A percentile compares a stretch with the other conserved stretches of the same genome.
These are phyloP conservation scores for Dissophora ornata DNA, from an alignment of 192 early-diverging fungal genomes.

Conservation along the genomic window DNA sequence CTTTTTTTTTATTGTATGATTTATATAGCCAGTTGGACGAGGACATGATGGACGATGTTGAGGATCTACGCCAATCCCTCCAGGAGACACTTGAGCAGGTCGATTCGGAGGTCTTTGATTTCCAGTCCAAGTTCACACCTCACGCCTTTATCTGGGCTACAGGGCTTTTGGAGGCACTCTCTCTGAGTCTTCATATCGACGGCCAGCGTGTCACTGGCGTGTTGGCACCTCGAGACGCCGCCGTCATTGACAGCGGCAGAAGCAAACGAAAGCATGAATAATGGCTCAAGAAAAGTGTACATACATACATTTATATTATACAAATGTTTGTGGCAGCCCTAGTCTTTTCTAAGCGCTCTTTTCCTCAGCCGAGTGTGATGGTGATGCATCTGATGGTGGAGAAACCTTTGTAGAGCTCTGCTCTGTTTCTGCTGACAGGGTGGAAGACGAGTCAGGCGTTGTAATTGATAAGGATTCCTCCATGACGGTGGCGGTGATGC, in stretches of 20 bases:
- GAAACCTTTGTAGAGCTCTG: neutral
- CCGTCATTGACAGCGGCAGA: neutral
- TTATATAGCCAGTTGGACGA: constrained; percentile 32
- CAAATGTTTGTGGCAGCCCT: too few relatives aligned
- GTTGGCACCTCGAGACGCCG: constrained; percentile 8
- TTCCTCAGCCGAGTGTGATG: neutral
- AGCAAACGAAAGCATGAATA: constrained; percentile 8
- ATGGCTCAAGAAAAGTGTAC: neutral
- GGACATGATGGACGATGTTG: constrained; percentile 37
- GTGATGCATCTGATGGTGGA: neutral
- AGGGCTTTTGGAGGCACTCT: constrained; percentile 25
- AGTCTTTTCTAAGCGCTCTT: neutral
- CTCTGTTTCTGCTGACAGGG: neutral
- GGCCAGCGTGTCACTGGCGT: constrained; percentile 18
- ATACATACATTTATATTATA: neutral
- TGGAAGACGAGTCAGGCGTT: neutral
- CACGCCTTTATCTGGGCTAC: constrained; percentile 42
- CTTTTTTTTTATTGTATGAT: neutral
- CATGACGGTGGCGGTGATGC: too few relatives aligned
- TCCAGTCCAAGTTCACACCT: constrained; percentile 18
- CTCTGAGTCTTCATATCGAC: constrained; percentile 29
- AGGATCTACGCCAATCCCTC: constrained; percentile 27
- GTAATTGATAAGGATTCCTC: constrained; percentile 9
- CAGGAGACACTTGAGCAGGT: constrained; percentile 25
- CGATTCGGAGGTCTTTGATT: constrained; percentile 24